phyloP scores from a whole-genome alignment of 495 filamentous ascomycete species.

The Penicillium samsonianum region DNA sequence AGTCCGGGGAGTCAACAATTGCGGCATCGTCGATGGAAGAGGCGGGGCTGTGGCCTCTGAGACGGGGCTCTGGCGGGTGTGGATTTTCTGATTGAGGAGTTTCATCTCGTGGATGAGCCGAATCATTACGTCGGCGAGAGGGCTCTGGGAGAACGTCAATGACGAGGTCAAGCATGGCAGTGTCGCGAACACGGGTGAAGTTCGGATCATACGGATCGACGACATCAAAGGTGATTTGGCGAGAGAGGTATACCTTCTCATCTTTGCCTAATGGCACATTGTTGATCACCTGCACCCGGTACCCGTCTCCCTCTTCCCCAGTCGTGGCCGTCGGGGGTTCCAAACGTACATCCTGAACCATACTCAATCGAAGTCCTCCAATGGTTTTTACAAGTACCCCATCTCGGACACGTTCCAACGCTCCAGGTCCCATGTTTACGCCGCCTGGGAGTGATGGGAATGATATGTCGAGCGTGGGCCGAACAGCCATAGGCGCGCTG shows the following conservation, averaged over 20 bases:
- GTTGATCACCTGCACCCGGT: slow-evolving; percentile 74
- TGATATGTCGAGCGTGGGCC: slow-evolving; percentile 72
- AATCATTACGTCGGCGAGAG: slow-evolving; percentile 41
- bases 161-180: slow-evolving; percentile 69
- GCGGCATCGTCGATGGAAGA: slow-evolving; percentile 27
- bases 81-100: slow-evolving; percentile 26
- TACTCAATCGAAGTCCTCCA: slow-evolving; percentile 73
- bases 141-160: slow-evolving; percentile 55
- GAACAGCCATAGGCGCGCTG: slow-evolving; percentile 63
- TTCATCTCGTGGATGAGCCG: slow-evolving; percentile 37
- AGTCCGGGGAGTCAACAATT: slow-evolving; percentile 41
- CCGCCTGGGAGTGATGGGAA: slow-evolving; percentile 70
- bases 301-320: slow-evolving; percentile 45
- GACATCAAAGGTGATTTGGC: slow-evolving; percentile 72
- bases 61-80: slow-evolving; percentile 17
- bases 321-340: slow-evolving; percentile 31
- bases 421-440: slow-evolving; percentile 49
- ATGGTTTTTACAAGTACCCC: slow-evolving; percentile 80
- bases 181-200: slow-evolving; percentile 77
- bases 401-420: slow-evolving; percentile 62
- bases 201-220: slow-evolving; percentile 73
- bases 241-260: slow-evolving; percentile 82
- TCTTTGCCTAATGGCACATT: slow-evolving; percentile 82
- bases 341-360: slow-evolving; percentile 66
- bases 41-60: slow-evolving; percentile 22